These are phyloP conservation scores for Pseudomicrostroma phylloplanum DNA, from an alignment of 1,284 basidiomycete species.

Conservation along the genomic window DNA sequence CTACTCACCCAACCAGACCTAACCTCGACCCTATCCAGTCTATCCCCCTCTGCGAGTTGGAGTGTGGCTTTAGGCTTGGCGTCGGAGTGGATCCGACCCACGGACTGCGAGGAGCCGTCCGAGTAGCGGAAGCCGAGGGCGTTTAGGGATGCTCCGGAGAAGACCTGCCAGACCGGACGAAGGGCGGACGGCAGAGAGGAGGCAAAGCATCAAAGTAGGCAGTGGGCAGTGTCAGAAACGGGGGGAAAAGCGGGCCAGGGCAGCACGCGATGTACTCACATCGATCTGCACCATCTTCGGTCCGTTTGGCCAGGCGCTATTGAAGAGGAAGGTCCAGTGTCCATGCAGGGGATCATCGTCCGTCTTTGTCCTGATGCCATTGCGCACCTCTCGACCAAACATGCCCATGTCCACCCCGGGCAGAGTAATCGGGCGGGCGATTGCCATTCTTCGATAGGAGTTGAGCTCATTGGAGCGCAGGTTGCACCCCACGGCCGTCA, in stretches of 20 bases:
- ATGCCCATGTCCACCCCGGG: background rate
- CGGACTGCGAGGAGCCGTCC: slow-evolving; percentile 1
- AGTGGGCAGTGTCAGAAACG: background rate
- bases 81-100: background rate
- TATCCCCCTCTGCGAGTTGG: background rate
- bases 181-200: too few species aligned
- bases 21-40: background rate
- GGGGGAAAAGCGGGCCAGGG: too few species aligned
- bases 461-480: slow-evolving; percentile 23
- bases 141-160: background rate
- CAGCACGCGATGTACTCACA: background rate
- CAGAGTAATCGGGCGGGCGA: background rate
- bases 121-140: slow-evolving; percentile 4
- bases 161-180: too few species aligned
- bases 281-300: background rate
- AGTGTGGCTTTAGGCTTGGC: background rate
- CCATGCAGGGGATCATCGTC: background rate
- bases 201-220: background rate
- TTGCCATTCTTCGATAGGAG: slow-evolving; percentile 2
- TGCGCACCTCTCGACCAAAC: background rate
- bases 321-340: background rate
- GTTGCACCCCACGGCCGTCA: slow-evolving; percentile 26
- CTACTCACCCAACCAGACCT: background rate
- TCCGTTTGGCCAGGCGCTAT: background rate
- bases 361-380: background rate